Base-by-base conservation (phyloP, 768 basidiomycete genomes). In the Stropharia rugosoannulata region DNA sequence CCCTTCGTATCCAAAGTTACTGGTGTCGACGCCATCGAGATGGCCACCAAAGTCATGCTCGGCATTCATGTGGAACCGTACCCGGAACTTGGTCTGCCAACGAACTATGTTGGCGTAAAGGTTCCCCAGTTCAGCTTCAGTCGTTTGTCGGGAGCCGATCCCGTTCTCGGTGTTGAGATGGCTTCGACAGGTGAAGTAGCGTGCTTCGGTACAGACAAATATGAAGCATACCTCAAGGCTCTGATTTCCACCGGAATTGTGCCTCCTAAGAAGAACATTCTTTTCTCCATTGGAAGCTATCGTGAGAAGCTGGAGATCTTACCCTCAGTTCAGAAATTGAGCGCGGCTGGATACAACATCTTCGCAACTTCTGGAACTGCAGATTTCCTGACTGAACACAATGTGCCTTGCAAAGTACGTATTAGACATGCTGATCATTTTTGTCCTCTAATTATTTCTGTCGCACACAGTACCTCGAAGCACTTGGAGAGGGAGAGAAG, bases 41-140 rank as follows among this genome's bases (percentile, higher is more conserved):
- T 98, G 84, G 97, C 96, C 36, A 99, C 96, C 40, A 98, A 97
- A 71, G 96, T 97, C 61, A 98, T 99, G 95, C 80, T 99, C 22
- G 93, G 84, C 55, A 70, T 96, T 49, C 90, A 92, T 5, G 87
- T 96, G 36, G 90, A 91, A 57, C 75, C 95, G 6, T 98, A 98
- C 71, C 97, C 96, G 15, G 92, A 94, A 48, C 70, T 85, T 56
- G 89, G 88, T 51, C 80, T 98, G 60, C 94, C 97, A 3, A 66
- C 83, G 37, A 93, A 98, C 68, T 99, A 98, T 68, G 97, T 99
- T 57, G 97, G 96, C 54, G 89, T 99, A 74, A 99, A 99, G 78
- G 96, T 97, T 2, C 95, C 97, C n/a, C 97, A 99, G 71, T 99
- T 98, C 85, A 95, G 92, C 64, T 99, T 98, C 75, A 94, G 91